Percentiles rank a stretch among this genome's conserved stretches.
Evolutionary conservation across 2,329 filamentous ascomycete genomes (phyloP).

Genomic region (Monilinia vaccinii-corymbosi): DNA sequence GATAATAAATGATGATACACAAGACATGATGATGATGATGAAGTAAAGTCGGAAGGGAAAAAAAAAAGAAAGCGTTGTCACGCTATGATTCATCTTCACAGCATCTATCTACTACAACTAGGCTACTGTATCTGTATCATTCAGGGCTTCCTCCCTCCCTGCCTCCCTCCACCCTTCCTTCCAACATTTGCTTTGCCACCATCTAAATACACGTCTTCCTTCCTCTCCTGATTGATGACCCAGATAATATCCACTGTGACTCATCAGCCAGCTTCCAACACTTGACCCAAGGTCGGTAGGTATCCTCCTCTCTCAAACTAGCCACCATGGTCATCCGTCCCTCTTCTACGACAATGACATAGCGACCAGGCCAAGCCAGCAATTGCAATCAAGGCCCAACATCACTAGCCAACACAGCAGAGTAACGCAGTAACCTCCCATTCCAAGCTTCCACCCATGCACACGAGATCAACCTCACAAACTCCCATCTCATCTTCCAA

Average conservation of each 20-base stretch:
- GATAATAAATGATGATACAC: too few relatives aligned
- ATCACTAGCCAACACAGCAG: not conserved
- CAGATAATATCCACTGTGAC: not conserved
- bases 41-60: too few relatives aligned
- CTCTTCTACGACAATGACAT: not conserved
- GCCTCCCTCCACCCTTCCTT: not conserved
- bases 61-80: not conserved
- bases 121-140: too few relatives aligned
- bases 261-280: not conserved
- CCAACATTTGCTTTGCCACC: not conserved
- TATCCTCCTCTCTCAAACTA: not conserved
- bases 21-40: not conserved
- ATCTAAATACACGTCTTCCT: not conserved
- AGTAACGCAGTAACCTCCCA: not conserved
- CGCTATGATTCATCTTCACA: not conserved
- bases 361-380: not conserved
- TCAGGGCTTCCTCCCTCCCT: not conserved
- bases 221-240: not conserved
- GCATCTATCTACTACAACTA: not conserved
- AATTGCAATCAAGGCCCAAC: not conserved
- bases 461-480: not conserved
- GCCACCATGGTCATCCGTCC: not conserved
- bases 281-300: too few relatives aligned
- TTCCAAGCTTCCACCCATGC: not conserved
- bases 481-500: not conserved